Evolutionary conservation across 2,329 filamentous ascomycete genomes (phyloP), one percentile per base, ranked within the genome.

Genomic region (Fusarium hainanense): DNA sequence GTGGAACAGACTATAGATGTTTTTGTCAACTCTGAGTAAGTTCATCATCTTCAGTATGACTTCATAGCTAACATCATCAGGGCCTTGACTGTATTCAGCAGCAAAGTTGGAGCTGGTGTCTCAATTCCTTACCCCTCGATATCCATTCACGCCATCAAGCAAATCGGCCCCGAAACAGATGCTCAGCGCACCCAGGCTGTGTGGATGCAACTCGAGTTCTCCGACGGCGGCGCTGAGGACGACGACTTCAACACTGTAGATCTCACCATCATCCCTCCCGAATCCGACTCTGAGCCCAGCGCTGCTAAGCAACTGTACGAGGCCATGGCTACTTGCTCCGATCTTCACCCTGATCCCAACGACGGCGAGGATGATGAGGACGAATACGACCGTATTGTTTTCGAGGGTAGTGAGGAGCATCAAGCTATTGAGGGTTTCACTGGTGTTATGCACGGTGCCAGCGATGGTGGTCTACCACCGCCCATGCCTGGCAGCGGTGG

Each of bases 111-210:
- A 37, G 85, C 81, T 20, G 92, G 92, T 67, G 80, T 93, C 46
- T 85, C 88, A 42, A 91, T 94, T 69, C 88, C 91, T 0, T 95
- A 94, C 79, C 91, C 90, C 5, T 83, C 88, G 65, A 92, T 95
- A 77, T 89, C 89, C 23, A 89, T 94, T 18, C 92, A 94, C 77
- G 92, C 91, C 1, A 87, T 92, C 72, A 90, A 93, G 79, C 87
- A 88, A 58, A 82, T 87, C 74, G 77, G 76, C 51, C 58, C 66
- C 66, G 78, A 81, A 46, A 76, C 81, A 28, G 79, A 82, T 21
- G 77, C 80, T 41, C 63, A 74, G 14, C 76, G 79, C 21, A 77
- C 79, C 48, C 82, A 85, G 59, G 83, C 85, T 8, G 84, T 93
- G 18, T 90, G 91, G 80, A 88, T 92, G 82, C 90, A 92, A 76